These are phyloP conservation scores for Hebeloma cylindrosporum DNA, from an alignment of 768 basidiomycete genomes.

Conservation along the genomic window DNA sequence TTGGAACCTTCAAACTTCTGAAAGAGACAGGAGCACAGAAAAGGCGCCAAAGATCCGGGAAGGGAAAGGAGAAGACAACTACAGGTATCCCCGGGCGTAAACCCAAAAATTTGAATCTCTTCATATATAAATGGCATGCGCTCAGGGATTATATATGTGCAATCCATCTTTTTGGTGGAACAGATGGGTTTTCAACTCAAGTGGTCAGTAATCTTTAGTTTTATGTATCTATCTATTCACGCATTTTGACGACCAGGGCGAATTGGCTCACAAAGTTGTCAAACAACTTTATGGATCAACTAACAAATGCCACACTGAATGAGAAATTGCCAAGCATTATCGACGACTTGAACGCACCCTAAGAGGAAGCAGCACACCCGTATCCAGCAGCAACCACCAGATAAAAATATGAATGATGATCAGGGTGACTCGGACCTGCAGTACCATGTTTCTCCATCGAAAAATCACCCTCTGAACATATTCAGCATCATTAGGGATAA, in stretches of 20 bases:
- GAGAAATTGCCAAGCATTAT: not conserved
- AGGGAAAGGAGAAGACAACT: not conserved
- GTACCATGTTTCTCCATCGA: conserved; percentile 8
- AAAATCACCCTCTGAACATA: conserved; percentile 2
- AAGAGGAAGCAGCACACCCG: too few species aligned
- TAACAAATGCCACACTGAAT: not conserved
- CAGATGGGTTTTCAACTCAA: conserved; percentile 41
- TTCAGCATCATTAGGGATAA: not conserved
- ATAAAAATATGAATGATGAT: too few species aligned
- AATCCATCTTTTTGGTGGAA: conserved; percentile 31
- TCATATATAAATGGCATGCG: conserved; percentile 38
- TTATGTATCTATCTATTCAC: too few species aligned
- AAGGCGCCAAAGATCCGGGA: conserved; percentile 14
- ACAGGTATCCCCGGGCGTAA: conserved; percentile 1
- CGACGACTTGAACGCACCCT: too few species aligned
- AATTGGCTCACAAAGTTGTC: not conserved
- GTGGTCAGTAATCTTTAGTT: conserved; percentile 25
- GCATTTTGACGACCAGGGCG: not conserved
- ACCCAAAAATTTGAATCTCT: conserved; percentile 27
- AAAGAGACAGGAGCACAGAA: conserved; percentile 32
- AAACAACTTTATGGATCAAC: not conserved
- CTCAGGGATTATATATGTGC: conserved; percentile 32
- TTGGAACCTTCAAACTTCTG: conserved; percentile 35
- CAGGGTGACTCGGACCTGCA: conserved; percentile 1
- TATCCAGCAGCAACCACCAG: too few species aligned